Base-by-base conservation (phyloP, 169 alveolate genomes). In the Cryptosporidium parvum region DNA sequence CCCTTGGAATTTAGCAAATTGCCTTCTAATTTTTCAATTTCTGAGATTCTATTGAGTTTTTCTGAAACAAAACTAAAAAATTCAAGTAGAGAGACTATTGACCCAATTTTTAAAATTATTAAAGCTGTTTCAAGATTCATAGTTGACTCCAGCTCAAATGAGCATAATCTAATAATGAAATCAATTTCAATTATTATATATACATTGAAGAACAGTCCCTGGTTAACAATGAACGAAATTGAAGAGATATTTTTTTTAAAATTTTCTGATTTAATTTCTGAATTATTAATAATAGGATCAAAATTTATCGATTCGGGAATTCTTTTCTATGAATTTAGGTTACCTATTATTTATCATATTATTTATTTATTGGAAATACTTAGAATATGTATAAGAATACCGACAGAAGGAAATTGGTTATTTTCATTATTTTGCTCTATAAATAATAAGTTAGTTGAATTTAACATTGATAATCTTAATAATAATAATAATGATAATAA, bases 341-440 rank as follows among this genome's bases (percentile, higher is more conserved):
- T 73, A 9, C 75, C 89, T 26, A 23, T 65, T 44, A 42, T 67
- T 62, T 80, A 80, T 62, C 68, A 80, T 44, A 35, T 80, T 8
- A 51, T 80, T 39, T 80, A 45, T 45, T 62, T 80, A 29, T 45
- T 80, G 89, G 89, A 80, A 59, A 48, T 80, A 26, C 29, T 67
- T 45, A 58, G 52, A 44, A 39, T 80, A 62, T 80, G 89, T 26
- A 16, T 26, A 7, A 59, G 89, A 31, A 67, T 80, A 1, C 80
- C 89, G 9, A 29, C 39, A 39, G 69, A 23, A 5, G 89, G 51
- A 26, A 23, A 62, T 29, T 80, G 89, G 89, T 0, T 65, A 9
- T 80, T 45, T 62, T 23, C 52, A n/a, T 4, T 53, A 14, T 62
- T n/a, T 37, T n/a, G n/a, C 44, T 61, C 59, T 7, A 2, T 45